Evolutionary conservation across 1,284 basidiomycete species (phyloP).

Genomic region (Moesziomyces sp.): DNA sequence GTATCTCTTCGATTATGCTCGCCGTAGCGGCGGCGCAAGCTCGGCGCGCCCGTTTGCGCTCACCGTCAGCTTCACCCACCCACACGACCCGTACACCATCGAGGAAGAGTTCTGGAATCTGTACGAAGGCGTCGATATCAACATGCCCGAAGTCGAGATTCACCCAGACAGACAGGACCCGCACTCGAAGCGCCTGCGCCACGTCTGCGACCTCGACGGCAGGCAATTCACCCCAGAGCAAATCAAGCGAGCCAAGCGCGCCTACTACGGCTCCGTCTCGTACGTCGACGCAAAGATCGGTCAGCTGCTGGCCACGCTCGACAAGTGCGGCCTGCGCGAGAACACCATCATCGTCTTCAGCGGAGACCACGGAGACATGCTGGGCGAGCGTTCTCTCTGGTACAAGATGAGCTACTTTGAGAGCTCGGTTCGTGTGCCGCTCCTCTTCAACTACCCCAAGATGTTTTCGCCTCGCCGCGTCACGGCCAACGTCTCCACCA

Average conservation of each 20-base stretch:
- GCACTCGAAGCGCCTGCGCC: constrained; percentile 39
- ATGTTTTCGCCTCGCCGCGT: constrained; percentile 31
- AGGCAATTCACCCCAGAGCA: constrained; percentile 33
- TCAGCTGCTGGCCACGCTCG: constrained; percentile 21
- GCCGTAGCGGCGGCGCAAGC: constrained; percentile 8
- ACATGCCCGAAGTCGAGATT: constrained; percentile 41
- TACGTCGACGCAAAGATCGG: constrained; percentile 43
- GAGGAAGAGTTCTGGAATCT: constrained; percentile 38
- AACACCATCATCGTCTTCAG: constrained; percentile 39
- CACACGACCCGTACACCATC: constrained; percentile 44
- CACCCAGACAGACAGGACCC: constrained; percentile 32
- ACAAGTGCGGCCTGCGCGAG: constrained; percentile 36
- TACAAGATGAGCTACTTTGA: constrained; percentile 50
- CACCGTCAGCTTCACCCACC: constrained; percentile 41
- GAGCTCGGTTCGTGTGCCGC: constrained; percentile 40
- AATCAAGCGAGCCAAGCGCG: constrained; percentile 40
- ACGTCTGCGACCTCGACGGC: constrained; percentile 38
- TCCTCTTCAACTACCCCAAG: constrained; percentile 41
- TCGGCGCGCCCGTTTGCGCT: constrained; percentile 24
- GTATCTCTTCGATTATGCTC: constrained; percentile 34
- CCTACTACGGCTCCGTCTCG: constrained; percentile 38
- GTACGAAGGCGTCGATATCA: constrained; percentile 34
- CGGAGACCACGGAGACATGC: constrained; percentile 42
- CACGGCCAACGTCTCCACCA: constrained; percentile 37
- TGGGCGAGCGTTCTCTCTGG: constrained; percentile 37